These are phyloP conservation scores for Apiospora arundinis DNA, from an alignment of 2,329 filamentous ascomycete species.

Conservation along the genomic window DNA sequence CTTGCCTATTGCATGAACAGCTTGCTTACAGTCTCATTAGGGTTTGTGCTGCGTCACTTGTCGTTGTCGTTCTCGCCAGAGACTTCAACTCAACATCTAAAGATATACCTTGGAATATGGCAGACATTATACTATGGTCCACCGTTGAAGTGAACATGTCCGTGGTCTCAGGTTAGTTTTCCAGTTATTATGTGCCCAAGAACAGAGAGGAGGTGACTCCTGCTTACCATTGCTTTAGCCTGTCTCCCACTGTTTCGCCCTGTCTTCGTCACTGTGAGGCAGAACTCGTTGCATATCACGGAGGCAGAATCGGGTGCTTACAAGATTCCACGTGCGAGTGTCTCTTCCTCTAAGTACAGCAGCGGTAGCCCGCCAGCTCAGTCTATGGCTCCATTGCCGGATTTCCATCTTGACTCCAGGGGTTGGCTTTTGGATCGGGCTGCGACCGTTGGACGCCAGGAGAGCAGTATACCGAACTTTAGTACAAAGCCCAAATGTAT, in stretches of 20 bases:
- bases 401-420: background rate
- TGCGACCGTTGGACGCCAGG: background rate
- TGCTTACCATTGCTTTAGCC: background rate
- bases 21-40: slow-evolving; percentile 24
- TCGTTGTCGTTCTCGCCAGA: slow-evolving; percentile 35
- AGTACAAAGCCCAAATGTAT: background rate
- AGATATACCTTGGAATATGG: slow-evolving; percentile 37
- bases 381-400: background rate
- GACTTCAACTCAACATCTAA: slow-evolving; percentile 31
- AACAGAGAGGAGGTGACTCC: background rate
- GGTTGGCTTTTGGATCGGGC: background rate
- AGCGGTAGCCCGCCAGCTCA: background rate
- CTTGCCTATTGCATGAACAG: background rate
- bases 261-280: background rate
- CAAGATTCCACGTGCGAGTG: background rate
- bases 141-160: slow-evolving; percentile 39
- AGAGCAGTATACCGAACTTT: slow-evolving; percentile 2
- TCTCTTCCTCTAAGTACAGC: background rate
- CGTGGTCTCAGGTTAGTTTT: slow-evolving; percentile 35
- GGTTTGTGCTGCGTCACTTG: slow-evolving; percentile 37
- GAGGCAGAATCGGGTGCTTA: background rate
- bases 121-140: slow-evolving; percentile 37
- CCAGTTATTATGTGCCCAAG: background rate
- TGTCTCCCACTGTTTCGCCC: slow-evolving; percentile 24
- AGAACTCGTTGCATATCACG: background rate